Evolutionary conservation across 1,139 yeast species (phyloP), one percentile per base, ranked within the genome.

Genomic region (Barnettozyma hawaiiensis): DNA sequence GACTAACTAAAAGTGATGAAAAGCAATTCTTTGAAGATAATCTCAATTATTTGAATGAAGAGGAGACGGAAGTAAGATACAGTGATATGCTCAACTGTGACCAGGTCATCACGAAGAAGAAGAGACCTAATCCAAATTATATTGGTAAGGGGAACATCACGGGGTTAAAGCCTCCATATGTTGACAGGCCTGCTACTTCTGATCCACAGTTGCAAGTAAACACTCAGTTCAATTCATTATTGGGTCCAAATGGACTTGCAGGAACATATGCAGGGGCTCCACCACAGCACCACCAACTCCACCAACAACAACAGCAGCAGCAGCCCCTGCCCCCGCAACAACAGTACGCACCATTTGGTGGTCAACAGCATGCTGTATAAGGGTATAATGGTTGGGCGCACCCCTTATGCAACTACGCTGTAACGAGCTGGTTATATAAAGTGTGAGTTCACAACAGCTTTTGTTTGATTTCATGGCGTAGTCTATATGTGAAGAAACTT

Each of bases 61-160:
- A 58, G 14, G 60, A 54, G 18, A 53, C 57, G 4, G 60, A 53
- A 12, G 54, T 53, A 1, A 55, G 46, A 2, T 59, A 53, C 26
- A 65, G 64, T 43, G 67, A 61, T 24, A 51, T 52, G 14, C 52
- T 64, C 5, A 55, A 61, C 45, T 58, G 57, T 31, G 67, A 66
- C 39, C 67, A 64, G 46, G 53, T 58, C 7, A 53, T 57, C 20
- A 63, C 61, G 0, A 64, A 64, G 9, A 65, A 62, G 47, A 62
- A 70, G 45, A 58, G 55, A 35, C 72, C 76, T 2, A 73, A 71
- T 53, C 69, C 76, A 7, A 74, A 74, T 50, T 63, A 66, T 37
- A 37, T 68, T n/a, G 71, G 70, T 1, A 59, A 67, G 48, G 61
- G 70, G 2, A 71, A 71, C 46, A 66, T 72, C 9, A 58, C 61